phyloP scores from a whole-genome alignment of 2,329 filamentous ascomycete species.

The Sclerotinia subarctica region DNA sequence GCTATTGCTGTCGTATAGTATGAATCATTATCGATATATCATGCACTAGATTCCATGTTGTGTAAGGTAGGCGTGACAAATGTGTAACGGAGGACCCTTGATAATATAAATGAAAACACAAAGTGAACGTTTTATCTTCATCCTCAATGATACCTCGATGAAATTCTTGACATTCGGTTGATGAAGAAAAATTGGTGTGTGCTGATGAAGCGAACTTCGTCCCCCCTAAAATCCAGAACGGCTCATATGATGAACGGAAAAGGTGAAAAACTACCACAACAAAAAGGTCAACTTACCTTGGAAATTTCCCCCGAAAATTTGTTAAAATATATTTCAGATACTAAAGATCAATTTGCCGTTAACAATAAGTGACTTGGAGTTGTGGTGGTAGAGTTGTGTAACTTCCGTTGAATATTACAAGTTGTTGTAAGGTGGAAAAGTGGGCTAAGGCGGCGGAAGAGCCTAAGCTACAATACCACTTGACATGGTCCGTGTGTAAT shows the following conservation, averaged over 20 bases:
- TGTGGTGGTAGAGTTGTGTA: constrained; percentile 13
- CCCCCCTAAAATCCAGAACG: background rate
- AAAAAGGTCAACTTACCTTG: constrained; percentile 5
- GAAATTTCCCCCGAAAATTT: constrained; percentile 4
- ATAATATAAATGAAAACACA: too few species aligned
- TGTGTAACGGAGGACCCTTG: background rate
- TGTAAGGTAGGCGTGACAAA: background rate
- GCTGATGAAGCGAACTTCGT: constrained; percentile 12
- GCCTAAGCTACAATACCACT: background rate
- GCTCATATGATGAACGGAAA: background rate
- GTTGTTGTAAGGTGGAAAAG: constrained; percentile 2
- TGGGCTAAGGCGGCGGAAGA: background rate
- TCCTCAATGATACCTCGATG: background rate
- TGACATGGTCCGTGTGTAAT: constrained; percentile 5
- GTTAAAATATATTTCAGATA: background rate
- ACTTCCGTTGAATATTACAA: background rate
- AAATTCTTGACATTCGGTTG: background rate
- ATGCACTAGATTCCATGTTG: too few species aligned
- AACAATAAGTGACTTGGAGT: background rate
- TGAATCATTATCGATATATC: background rate
- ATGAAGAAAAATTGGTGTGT: constrained; percentile 9
- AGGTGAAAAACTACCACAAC: constrained; percentile 7
- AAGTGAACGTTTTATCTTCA: background rate
- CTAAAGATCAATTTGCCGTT: background rate
- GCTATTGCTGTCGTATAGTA: background rate